A percentile compares a stretch with the other conserved stretches of the same genome.
Conservation (phyloP, 352 stramenopile genomes). For the Phytopythium aichiense region DNA sequence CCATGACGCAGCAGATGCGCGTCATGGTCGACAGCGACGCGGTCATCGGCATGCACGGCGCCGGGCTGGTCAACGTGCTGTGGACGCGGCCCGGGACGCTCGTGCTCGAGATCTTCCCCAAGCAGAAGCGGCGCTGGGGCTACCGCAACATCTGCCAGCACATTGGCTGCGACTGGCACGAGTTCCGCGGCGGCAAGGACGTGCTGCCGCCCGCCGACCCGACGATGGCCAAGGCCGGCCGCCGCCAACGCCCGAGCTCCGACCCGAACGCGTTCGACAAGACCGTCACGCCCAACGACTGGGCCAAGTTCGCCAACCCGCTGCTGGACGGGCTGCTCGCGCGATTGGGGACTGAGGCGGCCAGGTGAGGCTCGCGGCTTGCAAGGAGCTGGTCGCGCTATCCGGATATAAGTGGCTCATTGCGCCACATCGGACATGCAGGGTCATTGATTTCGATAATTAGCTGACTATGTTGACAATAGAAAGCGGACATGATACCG, state of each 20-base stretch:
- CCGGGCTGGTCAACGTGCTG: slow-evolving; percentile 71
- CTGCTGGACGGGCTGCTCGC: slow-evolving; percentile 33
- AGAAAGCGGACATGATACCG: too few relatives aligned
- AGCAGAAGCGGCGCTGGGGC: slow-evolving; percentile 33
- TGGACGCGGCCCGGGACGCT: slow-evolving; percentile 49
- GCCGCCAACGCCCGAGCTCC: slow-evolving; percentile 10
- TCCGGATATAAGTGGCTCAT: neutral
- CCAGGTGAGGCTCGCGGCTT: too few relatives aligned
- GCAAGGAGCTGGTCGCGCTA: neutral
- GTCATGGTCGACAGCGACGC: slow-evolving; percentile 64
- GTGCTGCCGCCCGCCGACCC: slow-evolving; percentile 3
- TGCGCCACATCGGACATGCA: neutral
- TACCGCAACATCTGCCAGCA: slow-evolving; percentile 6
- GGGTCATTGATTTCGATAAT: too few relatives aligned
- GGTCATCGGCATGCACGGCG: slow-evolving; percentile 79
- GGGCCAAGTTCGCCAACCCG: slow-evolving; percentile 46
- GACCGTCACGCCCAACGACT: slow-evolving; percentile 41
- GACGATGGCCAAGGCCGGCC: neutral
- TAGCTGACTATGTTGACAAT: neutral
- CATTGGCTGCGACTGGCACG: slow-evolving; percentile 2
- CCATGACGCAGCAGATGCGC: slow-evolving; percentile 56
- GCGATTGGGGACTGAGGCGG: neutral
- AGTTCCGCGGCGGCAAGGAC: slow-evolving; percentile 25
- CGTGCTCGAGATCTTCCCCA: slow-evolving; percentile 78
- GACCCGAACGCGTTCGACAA: slow-evolving; percentile 51